Conservation (phyloP, 2,329 filamentous ascomycete species). For the Pseudogymnoascus sp. region DNA sequence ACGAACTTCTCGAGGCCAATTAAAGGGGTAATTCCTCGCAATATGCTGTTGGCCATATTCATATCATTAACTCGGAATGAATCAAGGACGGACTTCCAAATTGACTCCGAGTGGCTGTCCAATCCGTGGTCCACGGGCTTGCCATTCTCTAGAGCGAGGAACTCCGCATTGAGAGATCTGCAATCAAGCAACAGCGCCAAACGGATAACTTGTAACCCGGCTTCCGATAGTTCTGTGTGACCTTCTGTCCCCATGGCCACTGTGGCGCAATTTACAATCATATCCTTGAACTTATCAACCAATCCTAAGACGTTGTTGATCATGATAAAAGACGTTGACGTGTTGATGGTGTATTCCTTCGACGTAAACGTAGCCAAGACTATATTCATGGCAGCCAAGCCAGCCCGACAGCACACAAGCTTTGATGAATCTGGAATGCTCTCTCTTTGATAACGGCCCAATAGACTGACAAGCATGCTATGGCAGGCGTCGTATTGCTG, state of each 20-base stretch:
- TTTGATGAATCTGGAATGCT: slow-evolving; percentile 48
- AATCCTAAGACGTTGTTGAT: slow-evolving; percentile 59
- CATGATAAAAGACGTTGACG: slow-evolving; percentile 49
- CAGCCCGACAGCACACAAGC: slow-evolving; percentile 54
- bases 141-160: slow-evolving; percentile 53
- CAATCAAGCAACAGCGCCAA: slow-evolving; percentile 63
- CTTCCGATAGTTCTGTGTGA: slow-evolving; percentile 43
- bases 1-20: slow-evolving; percentile 66
- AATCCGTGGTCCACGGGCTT: slow-evolving; percentile 57
- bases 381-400: slow-evolving; percentile 50
- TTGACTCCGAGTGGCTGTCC: slow-evolving; percentile 60
- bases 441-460: slow-evolving; percentile 53
- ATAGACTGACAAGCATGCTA: slow-evolving; percentile 66
- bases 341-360: slow-evolving; percentile 39
- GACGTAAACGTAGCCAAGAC: slow-evolving; percentile 50
- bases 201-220: slow-evolving; percentile 57
- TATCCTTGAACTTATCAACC: slow-evolving; percentile 51
- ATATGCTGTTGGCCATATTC: slow-evolving; percentile 64
- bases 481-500: slow-evolving; percentile 75
- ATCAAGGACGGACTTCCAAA: slow-evolving; percentile 71
- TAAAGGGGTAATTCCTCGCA: slow-evolving; percentile 52
- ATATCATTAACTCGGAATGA: slow-evolving; percentile 58
- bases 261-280: slow-evolving; percentile 48
- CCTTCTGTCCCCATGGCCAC: slow-evolving; percentile 35
- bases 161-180: slow-evolving; percentile 60